phyloP scores from a whole-genome alignment of 352 stramenopile species.

The Phytophthora tentaculata region DNA sequence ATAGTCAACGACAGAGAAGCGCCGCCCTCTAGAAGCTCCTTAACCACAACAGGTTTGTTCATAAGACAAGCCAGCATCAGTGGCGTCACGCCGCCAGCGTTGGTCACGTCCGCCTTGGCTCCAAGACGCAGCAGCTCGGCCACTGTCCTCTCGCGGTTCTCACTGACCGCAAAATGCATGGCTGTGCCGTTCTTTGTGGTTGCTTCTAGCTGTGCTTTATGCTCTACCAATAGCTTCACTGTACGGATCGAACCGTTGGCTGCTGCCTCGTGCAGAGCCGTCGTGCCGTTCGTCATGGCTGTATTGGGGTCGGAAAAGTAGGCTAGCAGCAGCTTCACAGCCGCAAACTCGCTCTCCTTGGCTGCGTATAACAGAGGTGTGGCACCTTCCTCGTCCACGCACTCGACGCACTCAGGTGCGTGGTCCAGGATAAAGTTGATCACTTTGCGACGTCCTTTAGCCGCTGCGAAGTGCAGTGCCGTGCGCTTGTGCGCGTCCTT shows the following conservation, averaged over 20 bases:
- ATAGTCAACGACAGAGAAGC: conserved; percentile 64
- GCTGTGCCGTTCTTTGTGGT: conserved; percentile 75
- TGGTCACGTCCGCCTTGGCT: conserved; percentile 71
- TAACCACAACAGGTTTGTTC: conserved; percentile 72
- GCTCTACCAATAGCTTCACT: conserved; percentile 60
- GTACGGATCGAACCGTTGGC: conserved; percentile 72
- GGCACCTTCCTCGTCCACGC: conserved; percentile 74
- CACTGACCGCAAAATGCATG: conserved; percentile 83
- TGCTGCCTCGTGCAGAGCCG: conserved; percentile 71
- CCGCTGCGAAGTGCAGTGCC: conserved; percentile 80
- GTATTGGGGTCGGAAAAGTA: conserved; percentile 60
- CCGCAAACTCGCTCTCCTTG: conserved; percentile 81
- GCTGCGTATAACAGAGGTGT: conserved; percentile 73
- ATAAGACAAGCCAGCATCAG: conserved; percentile 80
- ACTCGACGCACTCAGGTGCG: conserved; percentile 61
- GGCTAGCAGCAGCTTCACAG: conserved; percentile 70
- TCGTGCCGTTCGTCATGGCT: conserved; percentile 65
- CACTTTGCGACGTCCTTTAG: conserved; percentile 81
- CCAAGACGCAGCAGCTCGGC: conserved; percentile 61
- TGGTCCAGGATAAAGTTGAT: conserved; percentile 74
- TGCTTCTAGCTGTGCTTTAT: conserved; percentile 62
- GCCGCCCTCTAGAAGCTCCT: conserved; percentile 55
- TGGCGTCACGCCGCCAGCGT: conserved; percentile 74
- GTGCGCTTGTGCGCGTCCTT: conserved; percentile 86
- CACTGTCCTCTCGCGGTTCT: conserved; percentile 82